Evolutionary conservation across 805 yeast genomes (phyloP), one percentile per base, ranked within the genome.

Genomic region (Naumovozyma castellii): DNA sequence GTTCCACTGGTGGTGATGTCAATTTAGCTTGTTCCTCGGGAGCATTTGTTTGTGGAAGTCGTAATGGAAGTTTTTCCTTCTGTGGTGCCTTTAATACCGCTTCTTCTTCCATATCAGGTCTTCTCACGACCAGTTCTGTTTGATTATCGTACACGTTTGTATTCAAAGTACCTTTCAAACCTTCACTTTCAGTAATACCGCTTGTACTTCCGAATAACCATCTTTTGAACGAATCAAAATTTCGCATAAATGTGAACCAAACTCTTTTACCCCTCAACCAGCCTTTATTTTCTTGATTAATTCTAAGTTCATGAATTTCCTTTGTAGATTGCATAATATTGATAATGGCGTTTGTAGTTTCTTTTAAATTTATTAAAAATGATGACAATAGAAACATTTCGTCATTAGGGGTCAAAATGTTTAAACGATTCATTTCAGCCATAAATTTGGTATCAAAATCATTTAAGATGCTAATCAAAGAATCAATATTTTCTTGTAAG

Each of bases 331-430:
- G 57, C 43, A 68, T 50, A 20, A 70, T 43, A 8, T 49, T 45
- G 5, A 62, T 49, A 3, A 64, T 51, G 1, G 58, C 43, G 32
- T 59, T 54, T 0, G 69, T 56, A 18, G 61, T 53, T 43, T 69
- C 69, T 44, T 71, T 65, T 34, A 69, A 57, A 46, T 73, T 73
- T 56, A 72, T 62, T 18, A 73, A 41, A 48, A 72, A 73, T 0
- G 76, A 70, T 1, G 77, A 70, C 3, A 73, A 40, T 13, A 73
- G 47, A 44, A 73, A 73, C 59, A 69, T 64, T 46, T 72, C 74
- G 42, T 72, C 76, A 38, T 69, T 62, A 9, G 76, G 75, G 29
- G 66, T 53, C 5, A 70, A 46, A 19, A 60, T 49, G 32, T 61
- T 60, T 12, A 63, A 37, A 18, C 44, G 48, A 12, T 57, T 52